Evolutionary conservation across 139 green algal genomes (phyloP).

Genomic region (Auxenochlorella pyrenoidosa): DNA sequence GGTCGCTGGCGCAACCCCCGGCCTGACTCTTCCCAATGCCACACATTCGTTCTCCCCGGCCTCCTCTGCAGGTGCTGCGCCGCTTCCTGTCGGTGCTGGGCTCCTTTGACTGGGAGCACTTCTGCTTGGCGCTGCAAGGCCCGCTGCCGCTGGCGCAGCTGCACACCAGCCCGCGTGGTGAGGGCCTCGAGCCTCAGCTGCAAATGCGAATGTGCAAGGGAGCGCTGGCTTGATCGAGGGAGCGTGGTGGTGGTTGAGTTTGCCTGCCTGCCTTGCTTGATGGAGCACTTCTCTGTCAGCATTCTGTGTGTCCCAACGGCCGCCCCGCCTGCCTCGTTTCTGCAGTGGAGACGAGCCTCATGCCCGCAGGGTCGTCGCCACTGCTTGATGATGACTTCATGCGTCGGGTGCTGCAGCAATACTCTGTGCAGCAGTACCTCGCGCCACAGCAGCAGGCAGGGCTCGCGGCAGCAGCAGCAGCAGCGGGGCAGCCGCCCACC

Average conservation of each 20-base stretch:
- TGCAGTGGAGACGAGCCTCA: slow-evolving; percentile 34
- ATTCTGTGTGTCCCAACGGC: neutral
- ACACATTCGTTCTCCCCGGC: too few species aligned
- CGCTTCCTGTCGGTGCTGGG: slow-evolving; percentile 90
- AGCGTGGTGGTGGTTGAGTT: neutral
- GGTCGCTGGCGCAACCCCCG: too few species aligned
- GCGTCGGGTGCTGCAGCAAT: slow-evolving; percentile 52
- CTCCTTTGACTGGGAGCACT: slow-evolving; percentile 90
- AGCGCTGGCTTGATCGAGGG: neutral
- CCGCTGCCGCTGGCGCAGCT: slow-evolving; percentile 65
- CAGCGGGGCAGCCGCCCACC: neutral
- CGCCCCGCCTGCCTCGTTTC: neutral
- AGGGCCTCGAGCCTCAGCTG: neutral
- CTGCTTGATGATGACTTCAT: slow-evolving; percentile 47
- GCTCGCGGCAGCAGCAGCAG: neutral
- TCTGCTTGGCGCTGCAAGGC: slow-evolving; percentile 85
- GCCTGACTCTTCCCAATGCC: too few species aligned
- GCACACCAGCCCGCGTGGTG: slow-evolving; percentile 47
- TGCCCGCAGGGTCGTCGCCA: neutral
- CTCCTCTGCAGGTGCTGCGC: slow-evolving; percentile 77
- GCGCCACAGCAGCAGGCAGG: neutral
- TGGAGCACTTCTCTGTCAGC: neutral
- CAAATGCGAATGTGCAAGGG: neutral
- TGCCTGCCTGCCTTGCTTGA: neutral
- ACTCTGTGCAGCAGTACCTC: slow-evolving; percentile 44